phyloP scores from a whole-genome alignment of 108 stramenopile genomes.

The Nitzschia palea region DNA sequence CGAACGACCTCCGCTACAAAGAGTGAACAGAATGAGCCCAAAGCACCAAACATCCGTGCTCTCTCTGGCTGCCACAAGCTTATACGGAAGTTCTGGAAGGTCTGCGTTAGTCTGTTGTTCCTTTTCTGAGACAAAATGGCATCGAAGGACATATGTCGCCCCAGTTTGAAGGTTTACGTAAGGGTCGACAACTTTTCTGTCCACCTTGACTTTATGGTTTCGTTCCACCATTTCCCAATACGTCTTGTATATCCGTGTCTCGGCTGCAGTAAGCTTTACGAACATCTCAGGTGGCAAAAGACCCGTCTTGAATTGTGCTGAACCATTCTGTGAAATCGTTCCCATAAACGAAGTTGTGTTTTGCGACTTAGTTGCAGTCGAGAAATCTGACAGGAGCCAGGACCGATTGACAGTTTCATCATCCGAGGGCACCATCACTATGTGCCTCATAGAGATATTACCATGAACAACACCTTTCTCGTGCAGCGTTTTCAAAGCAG shows the following conservation, averaged over 20 bases:
- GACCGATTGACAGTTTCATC: conserved; percentile 33
- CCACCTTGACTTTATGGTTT: conserved; percentile 34
- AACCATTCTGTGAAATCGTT: conserved; percentile 43
- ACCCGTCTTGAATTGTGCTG: conserved; percentile 39
- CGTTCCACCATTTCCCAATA: conserved; percentile 53
- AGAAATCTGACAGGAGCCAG: conserved; percentile 53
- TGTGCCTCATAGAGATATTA: conserved; percentile 34
- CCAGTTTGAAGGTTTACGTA: conserved; percentile 38
- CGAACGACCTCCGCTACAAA: conserved; percentile 61
- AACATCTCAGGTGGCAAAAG: conserved; percentile 61
- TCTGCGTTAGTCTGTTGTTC: not conserved
- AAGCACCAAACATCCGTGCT: conserved; percentile 70
- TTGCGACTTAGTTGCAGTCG: conserved; percentile 8
- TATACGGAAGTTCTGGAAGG: conserved; percentile 58
- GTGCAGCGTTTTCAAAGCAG: conserved; percentile 56
- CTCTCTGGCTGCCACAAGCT: conserved; percentile 45
- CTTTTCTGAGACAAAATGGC: conserved; percentile 46
- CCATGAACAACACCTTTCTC: conserved; percentile 47
- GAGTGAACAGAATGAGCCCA: conserved; percentile 58
- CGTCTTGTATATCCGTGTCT: conserved; percentile 32
- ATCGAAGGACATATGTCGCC: conserved; percentile 54
- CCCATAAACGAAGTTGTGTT: conserved; percentile 28
- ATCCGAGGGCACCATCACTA: conserved; percentile 31
- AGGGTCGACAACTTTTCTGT: conserved; percentile 52
- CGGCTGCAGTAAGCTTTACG: conserved; percentile 38